Percentiles rank a stretch among this genome's conserved stretches.
These are phyloP conservation scores for Blastobotrys peoriensis DNA, from an alignment of 805 yeast species.

Conservation along the genomic window DNA sequence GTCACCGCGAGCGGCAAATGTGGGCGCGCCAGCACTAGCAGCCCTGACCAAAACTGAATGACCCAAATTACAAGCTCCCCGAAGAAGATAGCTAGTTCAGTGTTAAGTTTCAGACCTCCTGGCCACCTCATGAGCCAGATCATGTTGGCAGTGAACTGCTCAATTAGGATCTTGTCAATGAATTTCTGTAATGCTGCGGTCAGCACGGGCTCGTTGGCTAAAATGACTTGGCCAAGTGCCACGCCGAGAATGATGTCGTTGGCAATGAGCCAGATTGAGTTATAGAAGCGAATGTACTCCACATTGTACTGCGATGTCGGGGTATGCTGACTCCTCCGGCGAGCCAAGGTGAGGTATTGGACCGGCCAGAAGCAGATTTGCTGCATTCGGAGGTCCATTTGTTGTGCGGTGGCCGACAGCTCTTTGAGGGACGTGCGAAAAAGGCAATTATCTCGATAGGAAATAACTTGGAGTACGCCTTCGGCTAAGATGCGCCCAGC, in stretches of 20 bases:
- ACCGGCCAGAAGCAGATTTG: slow-evolving; percentile 75
- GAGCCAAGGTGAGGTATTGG: slow-evolving; percentile 59
- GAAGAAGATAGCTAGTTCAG: slow-evolving; percentile 75
- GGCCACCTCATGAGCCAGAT: slow-evolving; percentile 83
- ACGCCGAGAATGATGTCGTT: slow-evolving; percentile 79
- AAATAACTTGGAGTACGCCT: slow-evolving; percentile 26
- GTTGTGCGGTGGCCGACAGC: slow-evolving; percentile 62
- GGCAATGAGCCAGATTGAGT: slow-evolving; percentile 77
- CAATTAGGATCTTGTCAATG: slow-evolving; percentile 39
- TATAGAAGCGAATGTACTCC: slow-evolving; percentile 61
- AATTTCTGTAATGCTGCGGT: slow-evolving; percentile 25
- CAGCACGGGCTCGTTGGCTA: slow-evolving; percentile 32
- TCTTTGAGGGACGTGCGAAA: slow-evolving; percentile 26
- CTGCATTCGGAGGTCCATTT: slow-evolving; percentile 67
- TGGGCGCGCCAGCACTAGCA: slow-evolving; percentile 25
- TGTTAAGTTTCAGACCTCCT: slow-evolving; percentile 87
- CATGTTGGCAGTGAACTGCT: slow-evolving; percentile 44
- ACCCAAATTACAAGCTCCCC: slow-evolving; percentile 88
- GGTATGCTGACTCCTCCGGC: slow-evolving; percentile 13
- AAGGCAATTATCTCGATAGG: slow-evolving; percentile 10
- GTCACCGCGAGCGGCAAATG: slow-evolving; percentile 29
- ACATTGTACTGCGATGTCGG: slow-evolving; percentile 34
- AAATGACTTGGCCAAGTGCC: slow-evolving; percentile 45
- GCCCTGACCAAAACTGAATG: slow-evolving; percentile 53
- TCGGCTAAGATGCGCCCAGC: slow-evolving; percentile 28